Conservation (phyloP, 371 early-diverging fungal species). For the Sanchytrium tribonematis region DNA sequence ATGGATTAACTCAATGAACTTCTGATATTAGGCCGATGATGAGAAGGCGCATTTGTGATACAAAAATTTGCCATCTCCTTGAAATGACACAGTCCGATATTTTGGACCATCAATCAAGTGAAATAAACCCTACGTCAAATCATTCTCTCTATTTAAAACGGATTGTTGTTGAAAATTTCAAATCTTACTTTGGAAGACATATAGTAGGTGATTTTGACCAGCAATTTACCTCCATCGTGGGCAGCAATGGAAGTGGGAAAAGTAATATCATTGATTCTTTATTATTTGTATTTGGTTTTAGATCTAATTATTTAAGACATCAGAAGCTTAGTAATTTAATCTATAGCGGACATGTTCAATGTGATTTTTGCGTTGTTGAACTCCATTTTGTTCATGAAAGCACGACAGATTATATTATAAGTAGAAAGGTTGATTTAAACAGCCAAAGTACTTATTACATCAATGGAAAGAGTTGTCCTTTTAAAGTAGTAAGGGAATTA, state of each 20-base stretch:
- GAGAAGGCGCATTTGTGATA: no score
- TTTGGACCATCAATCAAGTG: no score
- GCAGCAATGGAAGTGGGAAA: slow-evolving; percentile 98
- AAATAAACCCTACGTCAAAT: no score
- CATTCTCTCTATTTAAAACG: neutral
- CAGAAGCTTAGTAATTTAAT: slow-evolving; percentile 81
- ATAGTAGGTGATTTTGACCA: slow-evolving; percentile 93
- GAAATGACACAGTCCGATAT: no score
- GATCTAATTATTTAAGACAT: slow-evolving; percentile 96
- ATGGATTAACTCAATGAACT: no score
- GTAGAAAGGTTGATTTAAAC: slow-evolving; percentile 45
- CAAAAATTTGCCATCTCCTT: no score
- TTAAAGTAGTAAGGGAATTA: slow-evolving; percentile 57
- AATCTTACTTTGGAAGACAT: slow-evolving; percentile 73
- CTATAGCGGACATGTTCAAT: slow-evolving; percentile 34
- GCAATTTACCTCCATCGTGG: slow-evolving; percentile 68
- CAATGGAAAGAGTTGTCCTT: slow-evolving; percentile 38
- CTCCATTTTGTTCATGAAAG: slow-evolving; percentile 63
- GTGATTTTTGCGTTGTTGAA: slow-evolving; percentile 57
- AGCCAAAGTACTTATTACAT: slow-evolving; percentile 45
- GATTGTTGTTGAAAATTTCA: slow-evolving; percentile 78
- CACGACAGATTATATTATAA: slow-evolving; percentile 27
- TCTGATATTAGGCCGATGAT: no score
- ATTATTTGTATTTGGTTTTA: slow-evolving; percentile 97
- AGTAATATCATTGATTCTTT: slow-evolving; percentile 98